Percentiles rank a stretch among this genome's conserved stretches.
These are phyloP conservation scores for Cornus florida DNA, from an alignment of 148 eudicot genomes.

Conservation along the genomic window DNA sequence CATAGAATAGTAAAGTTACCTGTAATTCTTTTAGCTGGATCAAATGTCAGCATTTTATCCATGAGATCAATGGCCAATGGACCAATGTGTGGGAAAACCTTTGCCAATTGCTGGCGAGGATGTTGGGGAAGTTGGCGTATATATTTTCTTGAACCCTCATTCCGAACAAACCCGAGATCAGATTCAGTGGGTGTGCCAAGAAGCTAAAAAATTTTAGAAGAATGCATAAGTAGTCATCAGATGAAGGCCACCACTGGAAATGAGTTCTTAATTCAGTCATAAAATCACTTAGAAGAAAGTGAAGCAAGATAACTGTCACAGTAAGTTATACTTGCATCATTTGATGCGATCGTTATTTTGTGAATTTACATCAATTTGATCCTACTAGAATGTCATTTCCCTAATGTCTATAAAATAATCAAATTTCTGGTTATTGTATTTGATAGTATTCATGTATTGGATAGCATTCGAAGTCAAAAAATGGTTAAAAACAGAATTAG, in stretches of 20 bases:
- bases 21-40: constrained; percentile 77
- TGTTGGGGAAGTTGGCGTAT: constrained; percentile 63
- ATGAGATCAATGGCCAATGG: constrained; percentile 80
- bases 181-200: constrained; percentile 86
- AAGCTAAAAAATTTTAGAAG: constrained; percentile 41
- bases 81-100: constrained; percentile 67
- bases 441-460: too few relatives aligned
- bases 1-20: constrained; percentile 35
- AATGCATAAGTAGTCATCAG: constrained; percentile 7
- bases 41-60: constrained; percentile 83
- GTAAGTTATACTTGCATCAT: neutral
- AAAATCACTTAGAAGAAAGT: neutral
- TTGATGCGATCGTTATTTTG: too few relatives aligned
- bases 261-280: neutral
- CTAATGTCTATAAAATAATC: neutral
- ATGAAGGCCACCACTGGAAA: neutral
- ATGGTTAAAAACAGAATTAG: neutral
- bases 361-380: neutral
- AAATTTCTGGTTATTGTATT: neutral
- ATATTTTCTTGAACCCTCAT: constrained; percentile 79
- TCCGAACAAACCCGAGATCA: constrained; percentile 60
- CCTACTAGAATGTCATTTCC: neutral
- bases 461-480: too few relatives aligned
- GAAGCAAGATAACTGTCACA: too few relatives aligned
- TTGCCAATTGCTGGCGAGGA: constrained; percentile 58